Evolutionary conservation across 1,284 basidiomycete species (phyloP).

Genomic region (Schizophyllum commune): DNA sequence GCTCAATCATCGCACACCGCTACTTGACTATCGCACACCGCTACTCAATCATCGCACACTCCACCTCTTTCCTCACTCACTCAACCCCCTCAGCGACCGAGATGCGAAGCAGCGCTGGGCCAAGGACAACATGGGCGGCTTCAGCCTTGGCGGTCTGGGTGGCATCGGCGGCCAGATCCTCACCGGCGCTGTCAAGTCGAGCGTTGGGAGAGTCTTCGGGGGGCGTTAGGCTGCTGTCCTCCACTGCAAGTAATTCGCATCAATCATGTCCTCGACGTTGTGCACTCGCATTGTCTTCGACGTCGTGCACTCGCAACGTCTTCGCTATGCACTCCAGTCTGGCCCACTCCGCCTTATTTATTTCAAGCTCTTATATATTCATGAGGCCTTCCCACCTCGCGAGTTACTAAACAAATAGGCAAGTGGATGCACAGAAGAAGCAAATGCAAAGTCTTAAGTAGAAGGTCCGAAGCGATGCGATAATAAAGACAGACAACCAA

Average conservation of each 20-base stretch:
- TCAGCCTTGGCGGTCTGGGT: constrained; percentile 51
- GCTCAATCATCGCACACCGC: no score
- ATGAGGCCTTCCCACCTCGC: not conserved
- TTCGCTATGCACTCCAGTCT: no score
- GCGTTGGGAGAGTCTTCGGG: constrained; percentile 70
- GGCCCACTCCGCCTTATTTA: not conserved
- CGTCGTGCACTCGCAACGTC: no score
- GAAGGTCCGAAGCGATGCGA: not conserved
- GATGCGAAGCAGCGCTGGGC: constrained; percentile 86
- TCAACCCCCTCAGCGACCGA: constrained; percentile 55
- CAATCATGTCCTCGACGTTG: not conserved
- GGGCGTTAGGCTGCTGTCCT: constrained; percentile 12
- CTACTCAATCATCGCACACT: no score
- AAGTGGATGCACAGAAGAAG: not conserved
- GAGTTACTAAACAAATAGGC: not conserved
- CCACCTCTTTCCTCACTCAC: no score
- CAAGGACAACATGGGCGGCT: constrained; percentile 54
- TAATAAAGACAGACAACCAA: not conserved
- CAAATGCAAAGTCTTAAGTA: not conserved
- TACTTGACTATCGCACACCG: no score
- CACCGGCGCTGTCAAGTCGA: constrained; percentile 71
- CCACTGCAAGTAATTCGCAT: no score
- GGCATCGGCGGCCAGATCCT: constrained; percentile 76
- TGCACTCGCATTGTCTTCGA: no score
- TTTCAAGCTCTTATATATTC: not conserved